A percentile compares a stretch with the other conserved stretches of the same genome.
Conservation (phyloP, 768 basidiomycete species). For the Guyanaporus albipodus region DNA sequence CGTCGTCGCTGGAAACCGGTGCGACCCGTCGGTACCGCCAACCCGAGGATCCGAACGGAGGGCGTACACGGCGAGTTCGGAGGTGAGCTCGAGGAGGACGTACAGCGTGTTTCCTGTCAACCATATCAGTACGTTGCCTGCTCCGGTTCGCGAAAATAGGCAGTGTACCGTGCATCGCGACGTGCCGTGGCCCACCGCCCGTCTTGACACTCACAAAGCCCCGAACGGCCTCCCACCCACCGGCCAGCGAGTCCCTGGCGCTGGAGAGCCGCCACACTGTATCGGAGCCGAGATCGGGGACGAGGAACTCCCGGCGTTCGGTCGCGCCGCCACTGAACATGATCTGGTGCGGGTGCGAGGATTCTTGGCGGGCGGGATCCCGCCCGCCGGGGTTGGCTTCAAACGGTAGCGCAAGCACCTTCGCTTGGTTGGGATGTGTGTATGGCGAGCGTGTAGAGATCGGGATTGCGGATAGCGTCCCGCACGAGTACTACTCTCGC, state of each 20-base stretch:
- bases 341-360: slow-evolving; percentile 77
- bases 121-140: no score
- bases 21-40: no score
- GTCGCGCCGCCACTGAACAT: slow-evolving; percentile 30
- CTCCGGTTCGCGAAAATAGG: no score
- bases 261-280: slow-evolving; percentile 54
- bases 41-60: slow-evolving; percentile 42
- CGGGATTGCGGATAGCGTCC: slow-evolving; percentile 53
- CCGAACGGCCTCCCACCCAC: slow-evolving; percentile 50
- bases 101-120: slow-evolving; percentile 63
- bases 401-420: slow-evolving; percentile 39
- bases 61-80: slow-evolving; percentile 51
- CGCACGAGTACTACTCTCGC: slow-evolving; percentile 82
- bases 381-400: slow-evolving; percentile 53
- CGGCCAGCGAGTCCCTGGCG: slow-evolving; percentile 37
- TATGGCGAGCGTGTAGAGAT: slow-evolving; percentile 48
- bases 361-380: slow-evolving; percentile 60
- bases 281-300: slow-evolving; percentile 77
- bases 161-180: slow-evolving; percentile 51
- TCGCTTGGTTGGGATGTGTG: slow-evolving; percentile 33
- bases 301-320: slow-evolving; percentile 57
- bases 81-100: slow-evolving; percentile 64
- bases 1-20: no score
- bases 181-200: slow-evolving; percentile 72
- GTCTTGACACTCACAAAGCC: slow-evolving; percentile 45